A percentile compares a stretch with the other conserved stretches of the same genome.
Evolutionary conservation across 192 early-diverging fungal genomes (phyloP).

Genomic region (Backusella morwellensis): DNA sequence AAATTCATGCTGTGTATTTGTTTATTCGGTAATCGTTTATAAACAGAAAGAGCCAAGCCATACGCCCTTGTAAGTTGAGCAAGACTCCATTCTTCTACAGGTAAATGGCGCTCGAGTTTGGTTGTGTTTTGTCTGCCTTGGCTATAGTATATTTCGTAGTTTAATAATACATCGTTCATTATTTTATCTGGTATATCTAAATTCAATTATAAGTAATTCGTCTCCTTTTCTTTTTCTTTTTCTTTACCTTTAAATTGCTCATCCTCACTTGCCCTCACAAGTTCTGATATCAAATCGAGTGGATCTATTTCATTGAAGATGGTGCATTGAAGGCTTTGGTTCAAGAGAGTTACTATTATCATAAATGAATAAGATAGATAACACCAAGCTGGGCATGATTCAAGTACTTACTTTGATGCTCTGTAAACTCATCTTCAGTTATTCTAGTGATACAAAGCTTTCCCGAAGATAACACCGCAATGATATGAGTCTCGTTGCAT

Average conservation of each 20-base stretch:
- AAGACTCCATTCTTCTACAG: constrained; percentile 21
- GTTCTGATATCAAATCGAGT: constrained; percentile 30
- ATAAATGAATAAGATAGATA: neutral
- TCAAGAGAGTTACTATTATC: neutral
- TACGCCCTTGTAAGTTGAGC: constrained; percentile 12
- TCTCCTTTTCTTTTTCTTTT: neutral
- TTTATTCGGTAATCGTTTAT: constrained; percentile 13
- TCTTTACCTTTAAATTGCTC: constrained; percentile 12
- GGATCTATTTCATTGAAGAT: constrained; percentile 25
- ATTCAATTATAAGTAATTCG: neutral
- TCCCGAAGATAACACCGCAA: constrained; percentile 25
- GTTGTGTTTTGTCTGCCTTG: neutral
- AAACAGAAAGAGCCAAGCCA: constrained; percentile 16
- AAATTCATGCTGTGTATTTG: constrained; percentile 26
- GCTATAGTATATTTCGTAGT: constrained; percentile 7
- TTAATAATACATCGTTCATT: constrained; percentile 5
- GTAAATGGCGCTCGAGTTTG: neutral
- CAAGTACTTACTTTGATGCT: neutral
- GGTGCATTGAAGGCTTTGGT: neutral
- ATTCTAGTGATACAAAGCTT: constrained; percentile 24
- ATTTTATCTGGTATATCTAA: constrained; percentile 22
- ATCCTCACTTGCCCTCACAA: constrained; percentile 10
- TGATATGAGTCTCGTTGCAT: constrained; percentile 30
- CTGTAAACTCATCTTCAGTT: constrained; percentile 4
- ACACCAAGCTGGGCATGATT: neutral